Conservation (phyloP, 169 alveolate genomes). For the Plasmodium reichenowi region DNA sequence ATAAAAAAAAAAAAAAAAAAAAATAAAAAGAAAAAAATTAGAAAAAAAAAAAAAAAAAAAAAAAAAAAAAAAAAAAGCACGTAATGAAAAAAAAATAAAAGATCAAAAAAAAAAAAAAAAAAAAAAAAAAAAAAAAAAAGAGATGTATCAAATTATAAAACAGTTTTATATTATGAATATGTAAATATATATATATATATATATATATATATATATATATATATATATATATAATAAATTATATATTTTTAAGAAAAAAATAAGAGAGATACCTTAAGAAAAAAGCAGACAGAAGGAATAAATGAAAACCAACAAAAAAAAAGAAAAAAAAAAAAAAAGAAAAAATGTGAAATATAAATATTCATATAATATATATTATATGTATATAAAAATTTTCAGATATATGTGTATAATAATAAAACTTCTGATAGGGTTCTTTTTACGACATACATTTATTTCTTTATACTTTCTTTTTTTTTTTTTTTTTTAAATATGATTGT, state of each 20-base stretch:
- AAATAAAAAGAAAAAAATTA: no score
- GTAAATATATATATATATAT: neutral
- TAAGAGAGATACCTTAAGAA: no score
- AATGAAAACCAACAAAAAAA: no score
- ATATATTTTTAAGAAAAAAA: no score
- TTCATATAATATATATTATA: no score
- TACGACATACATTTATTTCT: conserved; percentile 9
- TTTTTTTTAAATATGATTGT: neutral
- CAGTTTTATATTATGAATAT: neutral
- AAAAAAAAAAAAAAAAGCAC: neutral
- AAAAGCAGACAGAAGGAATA: no score
- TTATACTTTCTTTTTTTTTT: neutral
- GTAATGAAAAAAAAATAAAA: no score
- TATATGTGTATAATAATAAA: conserved; percentile 2
- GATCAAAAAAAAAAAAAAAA: conserved; percentile 5
- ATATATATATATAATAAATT: no score
- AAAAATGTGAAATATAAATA: no score
- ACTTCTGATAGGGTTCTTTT: neutral
- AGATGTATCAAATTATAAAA: neutral
- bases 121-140: neutral
- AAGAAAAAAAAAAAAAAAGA: no score
- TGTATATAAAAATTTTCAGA: no score
- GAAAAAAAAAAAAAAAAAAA: neutral
- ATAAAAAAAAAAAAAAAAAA: neutral
- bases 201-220: no score